These are phyloP conservation scores for Phytopythium oedochilum DNA, from an alignment of 352 stramenopile genomes.

Conservation along the genomic window DNA sequence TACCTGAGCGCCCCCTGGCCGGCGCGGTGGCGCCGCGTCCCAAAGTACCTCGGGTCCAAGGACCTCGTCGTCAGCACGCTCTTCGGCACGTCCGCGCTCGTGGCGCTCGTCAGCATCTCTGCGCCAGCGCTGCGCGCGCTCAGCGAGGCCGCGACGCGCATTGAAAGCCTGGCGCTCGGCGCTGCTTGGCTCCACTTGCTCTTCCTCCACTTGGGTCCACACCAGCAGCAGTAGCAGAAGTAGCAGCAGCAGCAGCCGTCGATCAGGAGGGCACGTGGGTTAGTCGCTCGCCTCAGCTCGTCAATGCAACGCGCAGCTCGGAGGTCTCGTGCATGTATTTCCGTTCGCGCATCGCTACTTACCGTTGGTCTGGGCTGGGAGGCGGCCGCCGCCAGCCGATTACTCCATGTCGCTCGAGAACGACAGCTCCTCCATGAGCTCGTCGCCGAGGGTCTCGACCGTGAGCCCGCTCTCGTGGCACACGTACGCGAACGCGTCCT, in stretches of 20 bases:
- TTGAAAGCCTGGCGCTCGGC: slow-evolving; percentile 40
- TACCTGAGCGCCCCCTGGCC: slow-evolving; percentile 47
- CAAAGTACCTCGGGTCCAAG: slow-evolving; percentile 57
- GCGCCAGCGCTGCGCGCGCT: slow-evolving; percentile 35
- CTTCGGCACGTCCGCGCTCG: slow-evolving; percentile 32
- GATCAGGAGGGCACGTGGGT: no score
- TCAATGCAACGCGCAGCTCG: neutral
- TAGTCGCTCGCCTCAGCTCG: neutral
- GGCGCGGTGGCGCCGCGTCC: slow-evolving; percentile 40
- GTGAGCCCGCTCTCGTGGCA: slow-evolving; percentile 65
- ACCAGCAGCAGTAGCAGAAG: neutral
- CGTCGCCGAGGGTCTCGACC: slow-evolving; percentile 21
- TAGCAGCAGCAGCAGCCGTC: no score
- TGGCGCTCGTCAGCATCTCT: slow-evolving; percentile 37
- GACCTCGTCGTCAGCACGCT: slow-evolving; percentile 52
- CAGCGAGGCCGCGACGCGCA: slow-evolving; percentile 35
- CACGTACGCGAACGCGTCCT: slow-evolving; percentile 71
- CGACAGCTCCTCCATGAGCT: slow-evolving; percentile 42
- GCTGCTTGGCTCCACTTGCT: slow-evolving; percentile 32
- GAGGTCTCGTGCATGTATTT: neutral
- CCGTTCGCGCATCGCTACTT: neutral
- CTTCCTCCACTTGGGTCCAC: slow-evolving; percentile 10
- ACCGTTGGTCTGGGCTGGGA: neutral
- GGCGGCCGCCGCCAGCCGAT: neutral
- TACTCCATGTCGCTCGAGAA: slow-evolving; percentile 40